Evolutionary conservation across 192 early-diverging fungal genomes (phyloP), one percentile per base, ranked within the genome.

Genomic region (Backusella morwellensis): DNA sequence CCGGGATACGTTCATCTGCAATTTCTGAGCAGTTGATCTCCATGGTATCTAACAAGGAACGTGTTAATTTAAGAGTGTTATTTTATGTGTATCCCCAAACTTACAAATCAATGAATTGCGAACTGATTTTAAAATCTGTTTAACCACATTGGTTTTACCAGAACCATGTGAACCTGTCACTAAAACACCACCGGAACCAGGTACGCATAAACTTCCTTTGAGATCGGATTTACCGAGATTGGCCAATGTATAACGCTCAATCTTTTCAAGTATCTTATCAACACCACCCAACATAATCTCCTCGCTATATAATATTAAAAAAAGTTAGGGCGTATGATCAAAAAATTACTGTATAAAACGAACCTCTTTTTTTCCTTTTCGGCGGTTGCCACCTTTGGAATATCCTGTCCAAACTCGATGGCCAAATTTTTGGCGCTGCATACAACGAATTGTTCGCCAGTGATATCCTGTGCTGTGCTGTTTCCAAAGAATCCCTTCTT

Each of bases 81-180:
- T 23, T 56, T 42, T 26, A 50, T 70, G 74, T 85, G 87, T 86
- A 79, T 15, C 81, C 32, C 32, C n/a, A n/a, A 32, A 82, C 56
- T 89, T 80, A 63, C 85, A 83, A 2, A 86, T 76, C 23, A 59
- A 66, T 47, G 89, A 81, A 34, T 78, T 56, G 1, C 78, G 74
- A 26, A 89, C 77, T 26, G 75, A 74, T 59, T 79, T 70, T 23
- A 87, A 77, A 21, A 95, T 68, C 11, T 86, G 80, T n/a, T 86
- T 80, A 17, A 85, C 85, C 19, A 93, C 84, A 44, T 87, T 88
- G 17, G 92, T 89, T 68, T 95, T 95, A n/a, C 93, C 93, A 4
- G 92, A 88, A 38, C 93, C 93, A 76, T 90, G 92, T 9, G 90
- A 82, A 11, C 93, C 93, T 59, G 90, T 89, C 12, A 94, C 54